phyloP scores from a whole-genome alignment of 2,329 filamentous ascomycete genomes.

The Escovopsis weberi region DNA sequence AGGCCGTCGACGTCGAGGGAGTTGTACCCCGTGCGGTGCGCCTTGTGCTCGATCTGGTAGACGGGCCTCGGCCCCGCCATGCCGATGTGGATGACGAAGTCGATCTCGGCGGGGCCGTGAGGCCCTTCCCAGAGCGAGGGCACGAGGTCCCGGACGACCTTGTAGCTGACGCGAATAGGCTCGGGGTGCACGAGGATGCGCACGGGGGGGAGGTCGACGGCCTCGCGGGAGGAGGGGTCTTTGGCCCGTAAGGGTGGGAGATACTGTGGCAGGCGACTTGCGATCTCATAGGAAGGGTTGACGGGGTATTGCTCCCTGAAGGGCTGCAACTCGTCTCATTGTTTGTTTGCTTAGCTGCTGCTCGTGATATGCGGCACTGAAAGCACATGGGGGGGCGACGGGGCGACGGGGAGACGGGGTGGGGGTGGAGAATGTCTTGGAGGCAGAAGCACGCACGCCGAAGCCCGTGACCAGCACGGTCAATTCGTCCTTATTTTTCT shows the following conservation, averaged over 20 bases:
- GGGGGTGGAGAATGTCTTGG: not conserved
- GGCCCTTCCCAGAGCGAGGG: slow-evolving; percentile 43
- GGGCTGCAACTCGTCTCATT: slow-evolving; percentile 34
- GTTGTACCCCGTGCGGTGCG: slow-evolving; percentile 57
- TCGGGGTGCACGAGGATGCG: slow-evolving; percentile 50
- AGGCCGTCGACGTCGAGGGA: slow-evolving; percentile 56
- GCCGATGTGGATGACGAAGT: slow-evolving; percentile 64
- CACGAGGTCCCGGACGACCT: slow-evolving; percentile 45
- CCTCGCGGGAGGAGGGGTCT: slow-evolving; percentile 15
- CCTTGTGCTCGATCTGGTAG: slow-evolving; percentile 58
- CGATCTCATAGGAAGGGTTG: slow-evolving; percentile 75
- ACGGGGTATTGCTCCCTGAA: slow-evolving; percentile 57
- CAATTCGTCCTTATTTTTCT: slow-evolving; percentile 31
- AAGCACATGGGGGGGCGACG: no score
- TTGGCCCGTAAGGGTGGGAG: slow-evolving; percentile 39
- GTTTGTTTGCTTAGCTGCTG: not conserved
- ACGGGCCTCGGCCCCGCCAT: slow-evolving; percentile 52
- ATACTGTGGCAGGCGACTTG: slow-evolving; percentile 48
- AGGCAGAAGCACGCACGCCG: slow-evolving; percentile 28
- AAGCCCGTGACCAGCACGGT: slow-evolving; percentile 49
- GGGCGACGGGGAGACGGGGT: no score
- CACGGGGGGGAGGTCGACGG: slow-evolving; percentile 27
- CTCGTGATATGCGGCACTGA: no score
- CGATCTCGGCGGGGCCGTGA: slow-evolving; percentile 29
- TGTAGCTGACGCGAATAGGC: slow-evolving; percentile 58